Base-by-base conservation (phyloP, 225 moss, liverwort and hornwort species). In the Sphagnum contortum region DNA sequence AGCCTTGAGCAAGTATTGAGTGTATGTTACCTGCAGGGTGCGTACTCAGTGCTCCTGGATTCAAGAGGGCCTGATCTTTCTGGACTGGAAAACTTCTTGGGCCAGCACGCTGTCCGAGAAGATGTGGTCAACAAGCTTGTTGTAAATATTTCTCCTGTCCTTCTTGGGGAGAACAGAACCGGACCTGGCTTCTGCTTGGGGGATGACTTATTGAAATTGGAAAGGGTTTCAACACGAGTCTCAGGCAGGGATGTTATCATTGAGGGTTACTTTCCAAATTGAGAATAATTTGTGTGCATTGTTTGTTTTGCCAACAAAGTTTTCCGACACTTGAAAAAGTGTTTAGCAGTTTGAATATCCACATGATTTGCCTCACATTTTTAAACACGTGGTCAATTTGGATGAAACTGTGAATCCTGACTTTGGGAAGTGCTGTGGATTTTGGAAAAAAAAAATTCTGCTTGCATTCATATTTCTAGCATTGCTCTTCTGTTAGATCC, bases 21-120 rank as follows among this genome's bases (percentile, higher is more conserved):
- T 48, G 73, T 80, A 51, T 80, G 87, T 14, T 78, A 88, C 67
- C 81, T 83, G 66, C 69, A 80, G 68, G 96, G 87, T 51, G 90
- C 85, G 60, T 85, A 72, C 64, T 92, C 92, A 45, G 79, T 84
- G 12, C 82, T 96, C 45, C 53, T 92, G 45, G 96, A 96, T 71
- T 88, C 87, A 5, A 78, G 83, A 53, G 83, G 90, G 6, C 81
- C 85, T 44, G 51, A 76, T 10, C 69, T 69, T 51, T 83, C 84
- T 51, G 90, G 80, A 12, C 74, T 83, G 4, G 86, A 90, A 60
- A 85, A 78, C 5, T 80, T 76, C 71, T 79, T 92, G 70, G 88
- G 74, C 9, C 78, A 77, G 68, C 73, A 79, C 64, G 85, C 87
- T 44, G 45, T 84, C 61, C 59, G 67, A 60, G 81, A 85, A 63